Percentiles rank a stretch among this genome's conserved stretches.
Evolutionary conservation across 2,329 filamentous ascomycete species (phyloP).

Genomic region (Harringtonia lauricola): DNA sequence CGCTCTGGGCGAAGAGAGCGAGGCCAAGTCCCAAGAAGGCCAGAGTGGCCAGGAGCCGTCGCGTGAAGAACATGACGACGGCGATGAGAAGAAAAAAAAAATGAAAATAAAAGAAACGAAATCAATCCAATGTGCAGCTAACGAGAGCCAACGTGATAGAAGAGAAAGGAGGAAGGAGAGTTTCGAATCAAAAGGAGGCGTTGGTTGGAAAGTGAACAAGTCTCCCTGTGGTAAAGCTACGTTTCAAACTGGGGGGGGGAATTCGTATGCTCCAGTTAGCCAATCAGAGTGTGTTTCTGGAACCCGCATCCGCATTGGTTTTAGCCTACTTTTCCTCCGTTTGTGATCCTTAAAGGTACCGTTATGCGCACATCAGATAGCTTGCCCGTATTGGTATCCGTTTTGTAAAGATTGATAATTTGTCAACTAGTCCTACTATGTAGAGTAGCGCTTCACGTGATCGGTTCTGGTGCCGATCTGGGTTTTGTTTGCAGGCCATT

Average conservation of each 20-base stretch:
- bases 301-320: too few species aligned
- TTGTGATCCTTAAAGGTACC: too few species aligned
- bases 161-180: neutral
- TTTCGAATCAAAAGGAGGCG: neutral
- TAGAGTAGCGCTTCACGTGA: too few species aligned
- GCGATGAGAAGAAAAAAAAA: neutral
- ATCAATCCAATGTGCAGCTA: neutral
- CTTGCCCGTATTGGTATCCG: too few species aligned
- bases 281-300: neutral
- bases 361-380: too few species aligned
- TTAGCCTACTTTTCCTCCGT: too few species aligned
- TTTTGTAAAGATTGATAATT: too few species aligned
- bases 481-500: too few species aligned
- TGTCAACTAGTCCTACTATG: too few species aligned
- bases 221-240: slow-evolving; percentile 4
- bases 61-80: slow-evolving; percentile 57
- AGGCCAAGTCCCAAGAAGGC: slow-evolving; percentile 66
- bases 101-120: neutral
- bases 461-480: too few species aligned
- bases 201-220: too few species aligned
- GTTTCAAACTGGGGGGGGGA: slow-evolving; percentile 7
- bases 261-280: neutral
- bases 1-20: slow-evolving; percentile 64
- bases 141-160: neutral
- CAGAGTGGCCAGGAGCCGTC: slow-evolving; percentile 59